A percentile compares a stretch with the other conserved stretches of the same genome.
Evolutionary conservation across 805 yeast genomes (phyloP).

Genomic region (Spathaspora passalidarum): DNA sequence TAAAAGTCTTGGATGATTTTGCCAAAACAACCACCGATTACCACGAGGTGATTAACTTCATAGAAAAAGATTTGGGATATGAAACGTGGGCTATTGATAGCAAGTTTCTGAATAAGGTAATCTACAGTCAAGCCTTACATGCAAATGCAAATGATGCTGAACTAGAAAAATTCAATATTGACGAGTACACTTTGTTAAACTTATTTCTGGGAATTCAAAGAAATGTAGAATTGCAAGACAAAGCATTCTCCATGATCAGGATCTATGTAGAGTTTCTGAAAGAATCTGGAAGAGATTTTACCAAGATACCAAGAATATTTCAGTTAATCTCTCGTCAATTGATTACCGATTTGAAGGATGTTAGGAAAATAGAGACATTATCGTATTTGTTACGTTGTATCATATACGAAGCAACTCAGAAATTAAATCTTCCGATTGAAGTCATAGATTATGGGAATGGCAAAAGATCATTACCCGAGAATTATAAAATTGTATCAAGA

Average conservation of each 20-base stretch:
- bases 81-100: conserved; percentile 27
- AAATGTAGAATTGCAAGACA: conserved; percentile 1
- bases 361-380: conserved; percentile 1
- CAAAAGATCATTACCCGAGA: conserved; percentile 12
- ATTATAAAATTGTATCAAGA: conserved; percentile 15
- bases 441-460: conserved; percentile 3
- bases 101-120: conserved; percentile 27
- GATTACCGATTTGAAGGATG: conserved; percentile 1
- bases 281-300: background rate
- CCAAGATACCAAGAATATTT: background rate
- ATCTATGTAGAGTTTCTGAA: background rate
- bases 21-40: conserved; percentile 23
- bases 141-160: background rate
- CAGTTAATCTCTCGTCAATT: conserved; percentile 1
- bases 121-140: conserved; percentile 14
- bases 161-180: conserved; percentile 4
- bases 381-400: conserved; percentile 12
- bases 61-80: conserved; percentile 31
- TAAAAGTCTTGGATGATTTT: conserved; percentile 34
- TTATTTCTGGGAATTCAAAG: background rate
- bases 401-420: conserved; percentile 13
- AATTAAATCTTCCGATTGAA: conserved; percentile 14
- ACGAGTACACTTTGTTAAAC: conserved; percentile 5
- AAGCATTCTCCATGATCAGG: conserved; percentile 6
- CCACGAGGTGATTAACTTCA: conserved; percentile 27